Evolutionary conservation across 2,329 filamentous ascomycete genomes (phyloP).

Genomic region (Stemphylium lycopersici): DNA sequence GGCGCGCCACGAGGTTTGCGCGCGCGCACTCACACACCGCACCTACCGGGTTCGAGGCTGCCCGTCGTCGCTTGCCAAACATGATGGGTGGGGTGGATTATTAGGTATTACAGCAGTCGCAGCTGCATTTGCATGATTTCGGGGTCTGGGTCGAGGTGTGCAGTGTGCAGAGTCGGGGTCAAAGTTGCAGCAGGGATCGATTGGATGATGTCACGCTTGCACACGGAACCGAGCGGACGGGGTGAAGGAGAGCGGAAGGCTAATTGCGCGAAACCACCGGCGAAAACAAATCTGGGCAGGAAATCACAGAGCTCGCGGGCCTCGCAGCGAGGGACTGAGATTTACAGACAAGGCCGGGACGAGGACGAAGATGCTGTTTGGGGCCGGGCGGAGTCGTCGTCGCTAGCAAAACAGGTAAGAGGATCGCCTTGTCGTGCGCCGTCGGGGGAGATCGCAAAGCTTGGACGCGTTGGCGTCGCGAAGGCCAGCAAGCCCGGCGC

Average conservation of each 20-base stretch:
- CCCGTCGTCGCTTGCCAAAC: conserved; percentile 42
- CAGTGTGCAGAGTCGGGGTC: conserved; percentile 9
- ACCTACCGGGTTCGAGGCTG: conserved; percentile 45
- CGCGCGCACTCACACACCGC: conserved; percentile 7
- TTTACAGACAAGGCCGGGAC: background rate
- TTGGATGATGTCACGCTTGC: conserved; percentile 27
- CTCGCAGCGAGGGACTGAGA: background rate
- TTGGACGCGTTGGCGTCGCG: conserved; percentile 12
- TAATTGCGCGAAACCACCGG: conserved; percentile 1
- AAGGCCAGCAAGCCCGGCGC: conserved; percentile 4
- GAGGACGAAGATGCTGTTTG: conserved; percentile 3
- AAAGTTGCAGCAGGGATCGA: conserved; percentile 15
- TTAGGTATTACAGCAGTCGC: conserved; percentile 31
- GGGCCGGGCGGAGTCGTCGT: conserved; percentile 7
- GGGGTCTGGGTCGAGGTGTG: conserved; percentile 1
- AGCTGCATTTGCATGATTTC: conserved; percentile 31
- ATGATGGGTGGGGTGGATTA: conserved; percentile 33
- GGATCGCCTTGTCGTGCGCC: conserved; percentile 15
- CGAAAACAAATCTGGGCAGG: background rate
- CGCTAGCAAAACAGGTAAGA: conserved; percentile 16
- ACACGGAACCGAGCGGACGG: conserved; percentile 13
- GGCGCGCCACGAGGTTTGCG: conserved; percentile 3
- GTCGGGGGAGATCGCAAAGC: conserved; percentile 5
- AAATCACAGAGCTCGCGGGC: background rate
- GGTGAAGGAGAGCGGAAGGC: conserved; percentile 8